Evolutionary conservation across 768 basidiomycete species (phyloP).

Genomic region (Amanita brunnescens): DNA sequence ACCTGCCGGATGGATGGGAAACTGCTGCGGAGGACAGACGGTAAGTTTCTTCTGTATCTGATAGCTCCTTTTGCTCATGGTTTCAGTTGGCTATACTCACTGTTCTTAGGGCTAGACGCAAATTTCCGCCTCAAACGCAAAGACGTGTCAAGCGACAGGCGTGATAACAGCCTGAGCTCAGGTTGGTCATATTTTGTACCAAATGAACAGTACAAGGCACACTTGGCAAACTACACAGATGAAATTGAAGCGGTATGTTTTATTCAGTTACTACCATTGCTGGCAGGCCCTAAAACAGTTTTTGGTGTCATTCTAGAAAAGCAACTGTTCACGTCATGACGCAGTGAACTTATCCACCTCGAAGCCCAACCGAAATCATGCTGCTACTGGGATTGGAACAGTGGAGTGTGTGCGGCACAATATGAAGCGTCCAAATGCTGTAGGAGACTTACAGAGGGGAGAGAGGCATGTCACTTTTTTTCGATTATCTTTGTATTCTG

Average conservation of each 20-base stretch:
- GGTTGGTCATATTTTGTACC: conserved; percentile 17
- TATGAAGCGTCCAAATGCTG: conserved; percentile 4
- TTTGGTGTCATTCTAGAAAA: no score
- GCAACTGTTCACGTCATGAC: conserved; percentile 5
- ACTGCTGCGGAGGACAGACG: neutral
- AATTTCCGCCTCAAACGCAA: conserved; percentile 13
- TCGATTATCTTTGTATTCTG: neutral
- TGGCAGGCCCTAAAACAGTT: no score
- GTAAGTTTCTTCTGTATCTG: neutral
- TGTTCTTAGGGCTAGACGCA: conserved; percentile 13
- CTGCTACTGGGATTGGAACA: conserved; percentile 8
- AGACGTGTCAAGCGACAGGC: conserved; percentile 11
- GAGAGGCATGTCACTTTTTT: neutral
- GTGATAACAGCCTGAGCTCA: conserved; percentile 12
- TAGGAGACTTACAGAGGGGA: neutral
- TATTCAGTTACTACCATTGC: no score
- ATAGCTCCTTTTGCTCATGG: neutral
- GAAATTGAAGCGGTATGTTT: conserved; percentile 7
- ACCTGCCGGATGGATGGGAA: neutral
- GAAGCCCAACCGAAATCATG: conserved; percentile 1
- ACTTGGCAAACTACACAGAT: conserved; percentile 3
- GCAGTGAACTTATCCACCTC: conserved; percentile 8
- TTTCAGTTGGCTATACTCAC: conserved; percentile 11
- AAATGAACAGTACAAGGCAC: conserved; percentile 4
- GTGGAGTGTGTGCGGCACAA: conserved; percentile 9